Evolutionary conservation across 352 stramenopile genomes (phyloP), one percentile per base, ranked within the genome.

Genomic region (Phytopythium ostracodes): DNA sequence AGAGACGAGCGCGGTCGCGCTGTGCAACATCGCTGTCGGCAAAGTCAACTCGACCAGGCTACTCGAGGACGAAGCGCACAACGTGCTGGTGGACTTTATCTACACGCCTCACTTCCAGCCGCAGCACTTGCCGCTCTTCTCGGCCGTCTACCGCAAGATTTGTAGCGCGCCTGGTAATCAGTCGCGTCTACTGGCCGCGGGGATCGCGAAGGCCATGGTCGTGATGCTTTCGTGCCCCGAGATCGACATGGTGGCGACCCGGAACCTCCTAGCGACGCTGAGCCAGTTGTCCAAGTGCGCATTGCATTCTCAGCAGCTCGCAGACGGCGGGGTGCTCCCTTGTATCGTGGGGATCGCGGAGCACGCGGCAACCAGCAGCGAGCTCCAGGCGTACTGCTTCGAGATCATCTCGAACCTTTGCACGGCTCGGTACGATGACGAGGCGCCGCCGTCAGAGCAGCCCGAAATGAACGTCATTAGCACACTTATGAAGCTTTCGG

Each of bases 341-440:
- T 78, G 71, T 24, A 66, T 91, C 12, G 71, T 91, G 8, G 57
- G 60, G 15, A 63, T 93, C 27, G 77, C 75, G 31, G 82, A 90
- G 9, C 54, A 60, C 1, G 53, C 59, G 0, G 52, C 56, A 4
- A 49, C 64, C 35, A 67, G 65, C 33, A 25, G 42, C 15, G 73
- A 84, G 36, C 64, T 89, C 12, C 62, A 81, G 1, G 63, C 22
- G n/a, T 71, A 75, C 44, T 91, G 79, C 66, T 93, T 93, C 57
- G 80, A 89, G 59, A 75, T 93, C 22, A 73, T 92, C 33, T 89
- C 84, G 14, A 89, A 89, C 38, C 43, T 91, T 5, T 91, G 84
- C 51, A 73, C 70, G 2, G 61, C 81, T 33, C 66, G 87, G 62
- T 93, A 83, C 64, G 77, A 91, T 25, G 64, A 76, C 12, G 70